Evolutionary conservation across 2,329 filamentous ascomycete genomes (phyloP).

Genomic region (Zasmidium angulare): DNA sequence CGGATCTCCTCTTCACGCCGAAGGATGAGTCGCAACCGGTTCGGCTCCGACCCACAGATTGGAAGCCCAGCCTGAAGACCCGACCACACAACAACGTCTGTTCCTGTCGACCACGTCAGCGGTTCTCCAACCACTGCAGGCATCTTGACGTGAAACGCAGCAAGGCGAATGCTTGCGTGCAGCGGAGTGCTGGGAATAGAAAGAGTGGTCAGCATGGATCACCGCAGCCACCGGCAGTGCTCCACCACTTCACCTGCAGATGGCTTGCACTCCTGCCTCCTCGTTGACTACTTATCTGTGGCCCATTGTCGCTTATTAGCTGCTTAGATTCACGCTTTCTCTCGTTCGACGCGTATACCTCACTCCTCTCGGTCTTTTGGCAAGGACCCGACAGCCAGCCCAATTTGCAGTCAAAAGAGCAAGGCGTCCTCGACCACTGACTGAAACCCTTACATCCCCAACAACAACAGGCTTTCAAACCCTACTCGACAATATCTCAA

Average conservation of each 20-base stretch:
- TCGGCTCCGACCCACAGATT: neutral
- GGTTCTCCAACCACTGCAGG: neutral
- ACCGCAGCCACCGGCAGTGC: neutral
- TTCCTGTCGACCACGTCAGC: neutral
- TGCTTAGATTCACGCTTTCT: neutral
- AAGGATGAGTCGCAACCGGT: neutral
- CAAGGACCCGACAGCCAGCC: neutral
- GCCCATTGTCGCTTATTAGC: neutral
- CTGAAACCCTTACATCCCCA: too few species aligned
- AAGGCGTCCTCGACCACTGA: too few species aligned
- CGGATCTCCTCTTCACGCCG: neutral
- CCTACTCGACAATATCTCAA: neutral
- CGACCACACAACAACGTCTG: neutral
- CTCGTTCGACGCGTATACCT: neutral
- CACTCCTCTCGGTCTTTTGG: neutral
- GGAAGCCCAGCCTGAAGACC: neutral
- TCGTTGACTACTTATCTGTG: neutral
- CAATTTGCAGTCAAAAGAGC: too few species aligned
- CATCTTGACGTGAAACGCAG: neutral
- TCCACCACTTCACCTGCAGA: neutral
- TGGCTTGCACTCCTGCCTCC: neutral
- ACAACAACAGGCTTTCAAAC: neutral
- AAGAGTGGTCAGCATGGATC: neutral
- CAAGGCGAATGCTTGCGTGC: neutral
- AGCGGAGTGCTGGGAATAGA: neutral